Conservation (phyloP, 73 alveolate genomes). For the Blepharisma japonicum region DNA sequence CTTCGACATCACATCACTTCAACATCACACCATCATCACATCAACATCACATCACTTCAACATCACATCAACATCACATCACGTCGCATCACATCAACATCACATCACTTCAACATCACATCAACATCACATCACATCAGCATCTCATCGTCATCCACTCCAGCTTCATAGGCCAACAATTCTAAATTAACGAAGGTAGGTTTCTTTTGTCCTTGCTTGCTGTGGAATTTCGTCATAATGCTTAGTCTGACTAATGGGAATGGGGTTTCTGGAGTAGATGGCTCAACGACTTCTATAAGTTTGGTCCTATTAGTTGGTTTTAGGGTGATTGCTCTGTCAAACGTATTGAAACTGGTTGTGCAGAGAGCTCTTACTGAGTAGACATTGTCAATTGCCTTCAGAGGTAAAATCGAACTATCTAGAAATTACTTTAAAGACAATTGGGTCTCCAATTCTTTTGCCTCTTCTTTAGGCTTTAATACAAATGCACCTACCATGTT, state of each 20-base stretch:
- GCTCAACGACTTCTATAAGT: conserved; percentile 43
- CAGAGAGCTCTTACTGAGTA: conserved; percentile 49
- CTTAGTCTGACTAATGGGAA: conserved; percentile 36
- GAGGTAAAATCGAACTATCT: conserved; percentile 16
- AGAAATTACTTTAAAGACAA: not conserved
- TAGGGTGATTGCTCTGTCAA: conserved; percentile 37
- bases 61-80: too few species aligned
- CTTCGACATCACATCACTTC: too few species aligned
- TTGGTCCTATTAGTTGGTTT: conserved; percentile 46
- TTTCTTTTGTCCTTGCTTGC: conserved; percentile 32
- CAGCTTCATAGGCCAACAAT: too few species aligned
- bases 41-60: too few species aligned
- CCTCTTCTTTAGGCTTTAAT: conserved; percentile 24
- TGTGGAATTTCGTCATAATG: conserved; percentile 36
- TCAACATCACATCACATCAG: too few species aligned
- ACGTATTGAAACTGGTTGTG: conserved; percentile 43
- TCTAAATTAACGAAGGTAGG: too few species aligned
- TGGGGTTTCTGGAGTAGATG: conserved; percentile 36
- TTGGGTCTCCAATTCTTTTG: conserved; percentile 18
- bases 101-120: too few species aligned
- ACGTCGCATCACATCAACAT: too few species aligned
- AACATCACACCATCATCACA: too few species aligned
- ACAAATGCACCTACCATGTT: conserved; percentile 29
- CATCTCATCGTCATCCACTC: too few species aligned
- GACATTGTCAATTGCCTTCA: conserved; percentile 39